A percentile compares a stretch with the other conserved stretches of the same genome.
Evolutionary conservation across 2,329 filamentous ascomycete species (phyloP).

Genomic region (Aureobasidium sp.): DNA sequence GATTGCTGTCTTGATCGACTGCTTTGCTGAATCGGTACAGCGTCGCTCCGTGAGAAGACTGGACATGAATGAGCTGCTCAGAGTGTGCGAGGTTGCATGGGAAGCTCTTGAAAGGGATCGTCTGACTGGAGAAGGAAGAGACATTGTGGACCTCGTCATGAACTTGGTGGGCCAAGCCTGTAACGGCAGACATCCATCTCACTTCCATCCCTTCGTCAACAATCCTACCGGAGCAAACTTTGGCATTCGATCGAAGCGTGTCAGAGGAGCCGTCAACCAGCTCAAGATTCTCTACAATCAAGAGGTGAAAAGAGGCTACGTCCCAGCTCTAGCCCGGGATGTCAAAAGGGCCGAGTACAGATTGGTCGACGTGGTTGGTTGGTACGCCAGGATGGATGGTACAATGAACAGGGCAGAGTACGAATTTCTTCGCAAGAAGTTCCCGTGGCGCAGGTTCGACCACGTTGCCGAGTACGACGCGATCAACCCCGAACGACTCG

Average conservation of each 20-base stretch:
- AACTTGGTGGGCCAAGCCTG: not conserved
- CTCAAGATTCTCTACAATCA: not conserved
- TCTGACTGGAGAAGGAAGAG: not conserved
- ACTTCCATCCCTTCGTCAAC: not conserved
- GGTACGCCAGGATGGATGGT: not conserved
- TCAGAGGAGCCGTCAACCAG: not conserved
- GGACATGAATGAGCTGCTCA: not conserved
- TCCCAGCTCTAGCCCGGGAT: not conserved
- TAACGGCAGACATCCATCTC: not conserved
- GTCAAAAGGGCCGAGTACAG: conserved; percentile 1
- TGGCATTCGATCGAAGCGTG: not conserved
- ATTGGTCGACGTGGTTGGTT: not conserved
- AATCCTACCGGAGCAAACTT: not conserved
- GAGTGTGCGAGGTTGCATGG: not conserved
- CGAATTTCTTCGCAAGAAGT: not conserved
- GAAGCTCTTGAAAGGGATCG: not conserved
- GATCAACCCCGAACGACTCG: not conserved
- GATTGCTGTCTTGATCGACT: not conserved
- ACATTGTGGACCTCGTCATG: conserved; percentile 10
- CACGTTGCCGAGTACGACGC: not conserved
- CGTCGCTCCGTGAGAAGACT: too few relatives aligned
- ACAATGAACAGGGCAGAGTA: not conserved
- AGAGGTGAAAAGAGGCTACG: not conserved
- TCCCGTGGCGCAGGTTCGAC: not conserved
- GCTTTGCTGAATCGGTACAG: not conserved